These are phyloP conservation scores for Nemania sp. DNA, from an alignment of 2,329 filamentous ascomycete genomes.

Conservation along the genomic window DNA sequence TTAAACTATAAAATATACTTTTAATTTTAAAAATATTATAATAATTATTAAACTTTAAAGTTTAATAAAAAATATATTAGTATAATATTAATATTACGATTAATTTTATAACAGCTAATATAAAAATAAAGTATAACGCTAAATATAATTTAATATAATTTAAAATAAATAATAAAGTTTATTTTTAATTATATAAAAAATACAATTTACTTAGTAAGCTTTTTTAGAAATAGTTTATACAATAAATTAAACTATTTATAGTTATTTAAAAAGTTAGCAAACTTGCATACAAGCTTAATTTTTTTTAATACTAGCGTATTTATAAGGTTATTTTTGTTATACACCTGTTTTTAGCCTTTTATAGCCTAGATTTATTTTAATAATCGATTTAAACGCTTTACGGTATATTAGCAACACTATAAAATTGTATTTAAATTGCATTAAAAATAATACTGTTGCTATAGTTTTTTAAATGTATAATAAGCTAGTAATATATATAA, in stretches of 20 bases:
- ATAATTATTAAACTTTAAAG: not conserved
- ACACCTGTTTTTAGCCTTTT: too few species aligned
- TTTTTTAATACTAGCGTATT: constrained; percentile 14
- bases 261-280: constrained; percentile 2
- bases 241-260: constrained; percentile 13
- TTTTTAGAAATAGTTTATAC: not conserved
- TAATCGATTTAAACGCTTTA: too few species aligned
- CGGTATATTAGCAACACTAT: too few species aligned
- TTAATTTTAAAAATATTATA: constrained; percentile 14
- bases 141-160: constrained; percentile 18
- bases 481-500: too few species aligned
- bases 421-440: too few species aligned
- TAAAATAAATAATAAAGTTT: not conserved
- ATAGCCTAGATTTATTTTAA: too few species aligned
- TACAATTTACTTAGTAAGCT: constrained; percentile 13
- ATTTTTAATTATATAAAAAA: constrained; percentile 12
- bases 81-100: not conserved
- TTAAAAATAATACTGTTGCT: too few species aligned
- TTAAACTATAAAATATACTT: constrained; percentile 12
- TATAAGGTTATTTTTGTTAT: constrained; percentile 12
- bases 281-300: constrained; percentile 24
- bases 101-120: constrained; percentile 5
- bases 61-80: constrained; percentile 4
- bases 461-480: too few species aligned
- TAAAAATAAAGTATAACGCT: constrained; percentile 17